Conservation (phyloP, 1,284 basidiomycete genomes). For the Leccinum idahoense region DNA sequence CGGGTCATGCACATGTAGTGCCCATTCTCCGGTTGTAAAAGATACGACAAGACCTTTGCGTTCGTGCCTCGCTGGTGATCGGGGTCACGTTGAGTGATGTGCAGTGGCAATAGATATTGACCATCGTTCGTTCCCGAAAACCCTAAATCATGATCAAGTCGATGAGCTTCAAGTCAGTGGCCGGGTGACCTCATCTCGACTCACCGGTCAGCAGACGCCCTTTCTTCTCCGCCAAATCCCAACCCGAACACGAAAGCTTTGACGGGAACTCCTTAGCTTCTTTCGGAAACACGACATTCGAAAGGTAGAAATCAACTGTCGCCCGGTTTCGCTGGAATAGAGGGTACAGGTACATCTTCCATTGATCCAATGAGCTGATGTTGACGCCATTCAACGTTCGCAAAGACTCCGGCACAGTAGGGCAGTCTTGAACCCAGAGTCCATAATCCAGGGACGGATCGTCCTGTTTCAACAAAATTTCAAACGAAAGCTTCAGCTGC, state of each 20-base stretch:
- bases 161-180: background rate
- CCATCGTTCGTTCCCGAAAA: conserved; percentile 59
- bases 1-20: no score
- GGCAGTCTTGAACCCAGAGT: no score
- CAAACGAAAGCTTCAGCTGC: conserved; percentile 38
- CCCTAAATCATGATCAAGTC: background rate
- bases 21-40: no score
- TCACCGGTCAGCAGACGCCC: conserved; percentile 23
- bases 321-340: no score
- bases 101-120: conserved; percentile 42
- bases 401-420: conserved; percentile 27
- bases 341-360: conserved; percentile 31
- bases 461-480: conserved; percentile 5
- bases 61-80: conserved; percentile 43
- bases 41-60: conserved; percentile 39
- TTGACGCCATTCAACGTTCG: conserved; percentile 38
- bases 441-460: no score
- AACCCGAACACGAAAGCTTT: conserved; percentile 40
- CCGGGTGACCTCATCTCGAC: background rate
- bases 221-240: conserved; percentile 46
- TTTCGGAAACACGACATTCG: conserved; percentile 24
- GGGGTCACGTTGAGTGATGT: conserved; percentile 41
- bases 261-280: conserved; percentile 28
- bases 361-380: conserved; percentile 35
- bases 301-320: conserved; percentile 30